A percentile compares a stretch with the other conserved stretches of the same genome.
These are phyloP conservation scores for Boechera divaricarpa DNA, from an alignment of 345 rosid species.

Conservation along the genomic window DNA sequence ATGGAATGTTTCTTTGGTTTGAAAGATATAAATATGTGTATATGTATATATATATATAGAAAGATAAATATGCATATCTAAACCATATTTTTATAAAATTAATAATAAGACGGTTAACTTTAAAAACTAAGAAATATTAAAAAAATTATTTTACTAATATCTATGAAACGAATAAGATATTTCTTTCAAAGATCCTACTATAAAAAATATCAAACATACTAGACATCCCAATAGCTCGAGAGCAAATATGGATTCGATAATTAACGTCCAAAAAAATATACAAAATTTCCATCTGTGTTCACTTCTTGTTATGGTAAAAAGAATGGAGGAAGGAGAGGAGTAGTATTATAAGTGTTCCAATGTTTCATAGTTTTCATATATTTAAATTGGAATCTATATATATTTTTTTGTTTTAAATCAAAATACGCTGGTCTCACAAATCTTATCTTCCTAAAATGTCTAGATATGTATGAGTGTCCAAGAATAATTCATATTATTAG, in stretches of 20 bases:
- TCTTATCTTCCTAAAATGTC: slow-evolving; percentile 22
- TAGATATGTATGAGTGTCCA: slow-evolving; percentile 24
- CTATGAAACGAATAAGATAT: background rate
- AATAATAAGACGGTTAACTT: background rate
- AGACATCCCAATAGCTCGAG: background rate
- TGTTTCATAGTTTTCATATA: background rate
- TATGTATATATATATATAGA: background rate
- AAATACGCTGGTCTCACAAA: slow-evolving; percentile 25
- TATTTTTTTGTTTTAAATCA: background rate
- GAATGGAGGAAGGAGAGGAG: background rate
- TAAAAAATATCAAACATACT: no score
- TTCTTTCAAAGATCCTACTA: no score
- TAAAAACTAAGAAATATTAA: background rate
- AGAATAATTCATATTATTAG: slow-evolving; percentile 5
- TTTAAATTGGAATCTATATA: background rate
- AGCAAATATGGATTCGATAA: background rate
- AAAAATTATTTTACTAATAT: no score
- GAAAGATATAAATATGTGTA: background rate
- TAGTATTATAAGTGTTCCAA: background rate
- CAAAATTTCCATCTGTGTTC: no score
- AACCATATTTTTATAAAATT: background rate
- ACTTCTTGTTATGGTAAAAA: background rate
- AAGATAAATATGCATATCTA: background rate
- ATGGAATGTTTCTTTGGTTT: background rate
- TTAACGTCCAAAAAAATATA: no score